Conservation (phyloP, 345 rosid species). For the Camelina hispida region DNA sequence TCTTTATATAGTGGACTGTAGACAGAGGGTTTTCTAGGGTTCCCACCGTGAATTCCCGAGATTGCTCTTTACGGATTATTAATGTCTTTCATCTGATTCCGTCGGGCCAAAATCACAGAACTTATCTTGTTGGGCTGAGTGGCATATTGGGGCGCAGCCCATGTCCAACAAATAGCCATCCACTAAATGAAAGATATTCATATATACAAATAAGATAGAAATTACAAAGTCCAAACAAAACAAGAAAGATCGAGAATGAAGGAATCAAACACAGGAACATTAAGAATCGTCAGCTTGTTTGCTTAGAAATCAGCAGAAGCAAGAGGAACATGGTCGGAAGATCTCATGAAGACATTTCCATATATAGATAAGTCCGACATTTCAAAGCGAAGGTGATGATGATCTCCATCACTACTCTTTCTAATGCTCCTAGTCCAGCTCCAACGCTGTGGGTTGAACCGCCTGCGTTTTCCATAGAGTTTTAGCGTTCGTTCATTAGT, state of each 20-base stretch:
- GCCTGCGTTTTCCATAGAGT: conserved; percentile 51
- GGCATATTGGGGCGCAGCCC: too few species aligned
- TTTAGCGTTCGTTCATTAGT: conserved; percentile 25
- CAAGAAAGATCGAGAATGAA: conserved; percentile 21
- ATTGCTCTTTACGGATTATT: too few species aligned
- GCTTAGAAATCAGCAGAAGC: conserved; percentile 42
- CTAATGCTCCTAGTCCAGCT: conserved; percentile 73
- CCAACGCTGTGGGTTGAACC: conserved; percentile 72
- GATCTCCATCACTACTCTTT: conserved; percentile 94
- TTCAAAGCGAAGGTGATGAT: conserved; percentile 81
- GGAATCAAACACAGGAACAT: conserved; percentile 26
- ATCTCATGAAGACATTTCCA: conserved; percentile 62
- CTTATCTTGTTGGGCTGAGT: too few species aligned
- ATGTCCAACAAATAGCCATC: conserved; percentile 17
- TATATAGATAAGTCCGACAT: conserved; percentile 72
- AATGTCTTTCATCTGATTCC: too few species aligned
- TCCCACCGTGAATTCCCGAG: too few species aligned
- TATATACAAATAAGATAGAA: conserved; percentile 23
- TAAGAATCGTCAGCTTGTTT: conserved; percentile 27
- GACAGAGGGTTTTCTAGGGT: too few species aligned
- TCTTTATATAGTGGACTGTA: too few species aligned
- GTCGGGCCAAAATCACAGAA: too few species aligned
- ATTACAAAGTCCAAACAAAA: conserved; percentile 22
- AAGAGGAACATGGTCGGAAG: conserved; percentile 58
- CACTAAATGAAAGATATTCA: conserved; percentile 32